A percentile compares a stretch with the other conserved stretches of the same genome.
Conservation (phyloP, 2,329 filamentous ascomycete genomes). For the Lojkania enalia region DNA sequence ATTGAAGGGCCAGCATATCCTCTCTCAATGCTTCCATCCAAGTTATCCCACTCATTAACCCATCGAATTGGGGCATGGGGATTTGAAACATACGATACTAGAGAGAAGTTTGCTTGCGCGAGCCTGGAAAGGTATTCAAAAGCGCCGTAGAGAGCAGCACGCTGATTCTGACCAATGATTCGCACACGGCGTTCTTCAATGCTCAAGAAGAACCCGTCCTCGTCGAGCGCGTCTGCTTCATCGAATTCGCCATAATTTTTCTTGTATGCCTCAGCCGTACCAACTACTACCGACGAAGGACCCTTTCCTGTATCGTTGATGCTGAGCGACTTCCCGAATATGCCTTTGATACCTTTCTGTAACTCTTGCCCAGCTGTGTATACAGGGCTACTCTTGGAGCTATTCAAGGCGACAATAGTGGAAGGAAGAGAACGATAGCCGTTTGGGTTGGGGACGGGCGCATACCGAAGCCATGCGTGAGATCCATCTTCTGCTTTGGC, state of each 20-base stretch:
- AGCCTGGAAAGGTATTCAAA: conserved; percentile 70
- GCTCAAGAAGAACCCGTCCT: conserved; percentile 66
- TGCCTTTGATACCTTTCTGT: conserved; percentile 59
- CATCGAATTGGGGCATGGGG: conserved; percentile 66
- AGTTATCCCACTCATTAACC: conserved; percentile 75
- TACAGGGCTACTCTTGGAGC: conserved; percentile 58
- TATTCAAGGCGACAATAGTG: conserved; percentile 59
- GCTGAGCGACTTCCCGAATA: conserved; percentile 56
- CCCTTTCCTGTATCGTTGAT: conserved; percentile 32
- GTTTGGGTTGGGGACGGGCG: conserved; percentile 51
- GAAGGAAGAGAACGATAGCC: conserved; percentile 51
- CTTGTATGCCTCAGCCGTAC: conserved; percentile 52
- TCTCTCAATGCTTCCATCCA: conserved; percentile 68
- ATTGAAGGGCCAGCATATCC: conserved; percentile 70
- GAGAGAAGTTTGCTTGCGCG: conserved; percentile 60
- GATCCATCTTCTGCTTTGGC: conserved; percentile 63
- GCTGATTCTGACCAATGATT: conserved; percentile 68
- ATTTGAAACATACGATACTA: conserved; percentile 55
- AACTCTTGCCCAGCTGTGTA: conserved; percentile 63
- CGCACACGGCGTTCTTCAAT: conserved; percentile 52
- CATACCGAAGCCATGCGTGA: conserved; percentile 67
- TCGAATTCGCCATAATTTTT: conserved; percentile 39
- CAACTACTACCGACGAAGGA: conserved; percentile 51
- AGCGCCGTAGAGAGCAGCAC: conserved; percentile 69
- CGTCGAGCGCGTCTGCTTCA: conserved; percentile 49